Evolutionary conservation across 2,329 filamentous ascomycete genomes (phyloP), one percentile per base, ranked within the genome.

Genomic region (Ascochyta clinopodiicola): DNA sequence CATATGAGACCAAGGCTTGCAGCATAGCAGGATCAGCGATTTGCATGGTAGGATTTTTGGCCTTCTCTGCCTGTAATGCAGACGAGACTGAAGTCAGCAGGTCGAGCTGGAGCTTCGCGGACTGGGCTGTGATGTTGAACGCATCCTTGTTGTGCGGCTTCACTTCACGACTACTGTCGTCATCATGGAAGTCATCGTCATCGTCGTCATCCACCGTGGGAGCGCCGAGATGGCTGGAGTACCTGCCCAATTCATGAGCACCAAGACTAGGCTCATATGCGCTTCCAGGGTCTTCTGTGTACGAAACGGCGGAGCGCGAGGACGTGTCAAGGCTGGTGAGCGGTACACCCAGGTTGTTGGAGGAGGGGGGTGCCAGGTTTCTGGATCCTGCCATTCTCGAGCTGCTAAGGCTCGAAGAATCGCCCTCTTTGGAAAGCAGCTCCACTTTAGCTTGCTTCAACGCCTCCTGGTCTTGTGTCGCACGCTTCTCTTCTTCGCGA

Each of bases 121-220:
- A 98, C 74, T 98, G 94, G 0, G 95, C 95, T 3, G 94, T 97
- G 69, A 99, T 98, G 73, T 94, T 94, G 76, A 98, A 93, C 1
- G 95, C 93, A 73, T 99, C 95, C 71, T 96, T 96, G 69, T 86
- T 93, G 31, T 87, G 86, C 1, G 88, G 85, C 29, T 81, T 86
- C 31, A 87, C 79, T 60, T 96, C 91, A 54, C 86, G 88, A 48
- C 88, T 89, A 67, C 92, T 96, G 32, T 85, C 88, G 60, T 91
- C 91, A 65, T 96, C 92, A 38, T 86, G 87, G 56, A 90, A 90
- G 24, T 94, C 90, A 44, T 96, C 90, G 19, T 88, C 85, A 19
- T 88, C 79, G 51, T 78, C 85, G 24, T 84, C 82, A 44, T 88
- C 87, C 35, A 81, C 78, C 2, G 76, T 78, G 13, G 76, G 74